Percentiles rank a stretch among this genome's conserved stretches.
phyloP scores from a whole-genome alignment of 2,329 filamentous ascomycete genomes.

The Fonsecaea erecta region DNA sequence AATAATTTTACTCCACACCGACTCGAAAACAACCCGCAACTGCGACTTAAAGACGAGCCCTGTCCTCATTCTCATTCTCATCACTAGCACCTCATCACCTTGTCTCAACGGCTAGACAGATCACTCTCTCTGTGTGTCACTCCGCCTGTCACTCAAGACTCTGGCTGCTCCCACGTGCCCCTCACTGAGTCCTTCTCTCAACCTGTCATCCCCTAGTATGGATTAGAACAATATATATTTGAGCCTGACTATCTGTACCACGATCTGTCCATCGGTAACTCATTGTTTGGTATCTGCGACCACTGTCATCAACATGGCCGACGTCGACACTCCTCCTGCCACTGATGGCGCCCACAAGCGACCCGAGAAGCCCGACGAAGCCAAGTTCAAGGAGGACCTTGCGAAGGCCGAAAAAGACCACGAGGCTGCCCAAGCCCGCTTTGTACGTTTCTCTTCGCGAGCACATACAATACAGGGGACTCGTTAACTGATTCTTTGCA shows the following conservation, averaged over 20 bases:
- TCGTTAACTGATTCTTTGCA: slow-evolving; percentile 46
- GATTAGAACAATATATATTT: slow-evolving; percentile 24
- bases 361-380: slow-evolving; percentile 87
- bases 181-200: slow-evolving; percentile 11
- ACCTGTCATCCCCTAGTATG: slow-evolving; percentile 27
- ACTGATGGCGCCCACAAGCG: slow-evolving; percentile 54
- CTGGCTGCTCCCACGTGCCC: neutral
- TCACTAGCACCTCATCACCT: neutral
- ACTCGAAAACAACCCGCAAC: neutral
- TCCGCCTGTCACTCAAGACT: neutral
- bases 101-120: neutral
- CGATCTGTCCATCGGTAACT: slow-evolving; percentile 26
- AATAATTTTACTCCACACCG: slow-evolving; percentile 6
- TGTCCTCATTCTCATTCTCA: neutral
- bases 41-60: neutral
- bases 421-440: slow-evolving; percentile 72
- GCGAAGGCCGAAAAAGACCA: slow-evolving; percentile 86
- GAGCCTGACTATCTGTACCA: slow-evolving; percentile 13
- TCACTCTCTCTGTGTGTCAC: neutral
- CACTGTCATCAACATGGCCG: slow-evolving; percentile 43
- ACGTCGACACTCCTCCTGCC: slow-evolving; percentile 41
- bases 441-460: slow-evolving; percentile 54
- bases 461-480: neutral
- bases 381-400: slow-evolving; percentile 77
- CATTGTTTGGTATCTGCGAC: slow-evolving; percentile 1